Evolutionary conservation across 179 eudicot species (phyloP).

Genomic region (Spinacia oleracea): DNA sequence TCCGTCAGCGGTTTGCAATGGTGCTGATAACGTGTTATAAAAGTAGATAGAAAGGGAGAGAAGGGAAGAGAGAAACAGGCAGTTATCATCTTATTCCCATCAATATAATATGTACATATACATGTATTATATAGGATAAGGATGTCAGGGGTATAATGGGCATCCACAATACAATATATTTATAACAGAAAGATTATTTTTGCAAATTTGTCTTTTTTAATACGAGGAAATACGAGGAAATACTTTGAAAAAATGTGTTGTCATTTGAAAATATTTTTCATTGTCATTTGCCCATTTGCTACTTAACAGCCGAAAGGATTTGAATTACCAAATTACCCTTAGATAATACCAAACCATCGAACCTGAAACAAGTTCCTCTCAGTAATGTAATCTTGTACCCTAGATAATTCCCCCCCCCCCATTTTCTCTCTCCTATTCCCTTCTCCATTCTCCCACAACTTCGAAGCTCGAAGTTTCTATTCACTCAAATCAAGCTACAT

Average conservation of each 20-base stretch:
- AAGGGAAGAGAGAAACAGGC: too few relatives aligned
- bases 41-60: too few relatives aligned
- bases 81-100: too few relatives aligned
- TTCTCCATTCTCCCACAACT: slow-evolving; percentile 10
- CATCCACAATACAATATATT: too few relatives aligned
- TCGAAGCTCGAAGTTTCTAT: slow-evolving; percentile 15
- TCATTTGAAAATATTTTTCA: neutral
- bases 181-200: too few relatives aligned
- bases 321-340: neutral
- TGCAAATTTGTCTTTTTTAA: too few relatives aligned
- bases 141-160: too few relatives aligned
- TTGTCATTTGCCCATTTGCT: neutral
- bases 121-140: too few relatives aligned
- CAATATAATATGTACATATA: too few relatives aligned
- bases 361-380: neutral
- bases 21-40: too few relatives aligned
- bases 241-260: neutral
- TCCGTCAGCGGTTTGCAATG: too few relatives aligned
- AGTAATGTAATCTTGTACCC: slow-evolving; percentile 16
- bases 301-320: neutral
- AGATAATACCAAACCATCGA: neutral
- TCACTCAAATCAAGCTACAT: neutral
- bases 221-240: too few relatives aligned
- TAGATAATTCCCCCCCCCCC: slow-evolving; percentile 16
- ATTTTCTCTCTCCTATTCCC: slow-evolving; percentile 10